Base-by-base conservation (phyloP, 805 yeast genomes). In the Candida pseudoglaebosa region DNA sequence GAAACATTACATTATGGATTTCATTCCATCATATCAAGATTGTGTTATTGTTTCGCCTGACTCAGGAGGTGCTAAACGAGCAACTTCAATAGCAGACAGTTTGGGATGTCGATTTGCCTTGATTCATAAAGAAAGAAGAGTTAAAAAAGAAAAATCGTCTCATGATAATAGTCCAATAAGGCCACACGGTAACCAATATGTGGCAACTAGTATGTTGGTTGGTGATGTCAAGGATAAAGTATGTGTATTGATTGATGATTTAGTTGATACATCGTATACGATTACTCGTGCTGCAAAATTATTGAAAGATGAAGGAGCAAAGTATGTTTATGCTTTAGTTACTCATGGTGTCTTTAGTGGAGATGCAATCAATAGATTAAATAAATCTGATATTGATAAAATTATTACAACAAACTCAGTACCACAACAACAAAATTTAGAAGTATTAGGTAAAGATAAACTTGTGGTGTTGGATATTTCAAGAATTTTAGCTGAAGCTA, bases 21-120 rank as follows among this genome's bases (percentile, higher is more conserved):
- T 73, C 45, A 80, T 93, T 40, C 91, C 95, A n/a, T 63, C 85
- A 45, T 87, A 80, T 56, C 77, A 77, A 48, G 83, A 89, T 29
- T 84, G 91, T 30, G 95, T 93, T 5, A 80, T 93, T 50, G 97
- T 93, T 24, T 88, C 96, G 1, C 99, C 99, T 0, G 99, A 93
- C 63, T 93, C 97, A 16, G 99, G 99, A 55, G 99, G 99, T 45
- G 99, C 99, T 36, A 93, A 93, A 61, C 71, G 99, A 48, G 97
- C 99, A 22, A 86, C 96, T 1, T 83, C 91, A 1, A 76, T 93
- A 44, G 99, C 99, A 1, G 99, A 93, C 63, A 77, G 84, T 1
- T 65, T 93, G 41, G 89, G 87, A 14, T 76, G 93, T 68, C 77
- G 89, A 18, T 90, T 93, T 67, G 99, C 99, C 0, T 70, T 93